Evolutionary conservation across 2,329 filamentous ascomycete species (phyloP).

Genomic region (Beauveria varroae): DNA sequence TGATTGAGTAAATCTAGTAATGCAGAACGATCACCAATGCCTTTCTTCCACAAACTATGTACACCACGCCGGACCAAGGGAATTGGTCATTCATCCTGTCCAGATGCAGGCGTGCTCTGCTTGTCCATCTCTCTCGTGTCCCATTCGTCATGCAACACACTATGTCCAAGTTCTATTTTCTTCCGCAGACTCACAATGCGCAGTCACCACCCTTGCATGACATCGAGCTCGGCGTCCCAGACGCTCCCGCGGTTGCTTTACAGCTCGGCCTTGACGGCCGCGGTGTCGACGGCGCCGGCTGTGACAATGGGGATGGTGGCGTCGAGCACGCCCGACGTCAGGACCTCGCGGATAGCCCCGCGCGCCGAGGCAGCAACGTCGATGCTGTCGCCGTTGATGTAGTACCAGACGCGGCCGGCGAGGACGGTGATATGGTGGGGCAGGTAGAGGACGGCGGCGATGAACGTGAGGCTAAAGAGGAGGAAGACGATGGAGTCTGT

Average conservation of each 20-base stretch:
- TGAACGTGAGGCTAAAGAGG: constrained; percentile 75
- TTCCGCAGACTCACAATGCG: too few species aligned
- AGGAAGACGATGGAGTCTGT: constrained; percentile 88
- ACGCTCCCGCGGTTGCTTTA: constrained; percentile 13
- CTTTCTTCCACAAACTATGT: background rate
- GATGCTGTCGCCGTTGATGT: constrained; percentile 75
- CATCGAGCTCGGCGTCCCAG: too few species aligned
- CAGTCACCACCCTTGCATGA: too few species aligned
- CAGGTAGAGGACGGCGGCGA: constrained; percentile 85
- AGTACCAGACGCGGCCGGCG: constrained; percentile 83
- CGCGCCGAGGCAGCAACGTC: constrained; percentile 33
- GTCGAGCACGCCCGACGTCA: constrained; percentile 23
- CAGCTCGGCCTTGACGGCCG: constrained; percentile 26
- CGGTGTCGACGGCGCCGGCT: constrained; percentile 19
- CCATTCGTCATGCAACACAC: background rate
- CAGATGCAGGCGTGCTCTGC: background rate
- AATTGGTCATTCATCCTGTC: background rate
- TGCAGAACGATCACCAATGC: constrained; percentile 1
- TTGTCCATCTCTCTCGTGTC: background rate
- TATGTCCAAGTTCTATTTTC: too few species aligned
- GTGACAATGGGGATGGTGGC: constrained; percentile 17
- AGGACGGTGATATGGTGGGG: constrained; percentile 84
- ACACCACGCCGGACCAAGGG: background rate
- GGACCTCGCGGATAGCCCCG: constrained; percentile 20
- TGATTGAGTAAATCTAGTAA: constrained; percentile 1